Evolutionary conservation across 345 rosid genomes (phyloP).

Genomic region (Rhodamnia rubescens): DNA sequence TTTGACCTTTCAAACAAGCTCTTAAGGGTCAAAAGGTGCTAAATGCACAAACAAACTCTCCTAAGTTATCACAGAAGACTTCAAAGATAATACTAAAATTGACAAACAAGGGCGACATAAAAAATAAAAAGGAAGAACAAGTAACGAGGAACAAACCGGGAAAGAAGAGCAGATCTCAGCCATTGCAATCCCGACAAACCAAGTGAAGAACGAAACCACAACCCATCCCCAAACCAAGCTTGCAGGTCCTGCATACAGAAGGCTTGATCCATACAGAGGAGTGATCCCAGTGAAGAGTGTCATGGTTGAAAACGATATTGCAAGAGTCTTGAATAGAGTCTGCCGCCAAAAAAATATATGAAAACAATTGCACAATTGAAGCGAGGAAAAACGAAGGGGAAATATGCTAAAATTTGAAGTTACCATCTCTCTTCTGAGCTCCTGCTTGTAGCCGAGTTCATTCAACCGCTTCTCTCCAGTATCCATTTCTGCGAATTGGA

Average conservation of each 20-base stretch:
- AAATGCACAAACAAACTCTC: not conserved
- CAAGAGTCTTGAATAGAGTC: constrained; percentile 53
- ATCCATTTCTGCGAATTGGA: constrained; percentile 24
- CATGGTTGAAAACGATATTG: constrained; percentile 56
- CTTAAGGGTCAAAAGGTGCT: not conserved
- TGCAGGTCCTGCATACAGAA: constrained; percentile 47
- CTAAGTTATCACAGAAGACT: not conserved
- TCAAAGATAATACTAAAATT: not conserved
- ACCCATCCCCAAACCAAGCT: constrained; percentile 63
- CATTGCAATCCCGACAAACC: constrained; percentile 53
- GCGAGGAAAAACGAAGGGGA: not conserved
- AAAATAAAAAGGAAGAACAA: not conserved
- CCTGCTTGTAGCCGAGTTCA: constrained; percentile 57
- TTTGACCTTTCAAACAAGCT: not conserved
- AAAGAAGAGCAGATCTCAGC: constrained; percentile 67
- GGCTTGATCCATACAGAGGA: constrained; percentile 55
- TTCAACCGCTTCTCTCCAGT: constrained; percentile 55
- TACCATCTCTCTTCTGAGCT: constrained; percentile 57
- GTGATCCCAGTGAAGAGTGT: constrained; percentile 55
- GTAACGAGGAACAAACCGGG: constrained; percentile 19
- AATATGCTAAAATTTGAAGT: not conserved
- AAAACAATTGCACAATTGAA: not conserved
- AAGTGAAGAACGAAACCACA: constrained; percentile 52
- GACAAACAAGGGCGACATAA: not conserved
- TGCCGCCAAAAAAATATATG: not conserved